Percentiles rank a stretch among this genome's conserved stretches.
Evolutionary conservation across 192 early-diverging fungal genomes (phyloP).

Genomic region (Gonapodya sp.): DNA sequence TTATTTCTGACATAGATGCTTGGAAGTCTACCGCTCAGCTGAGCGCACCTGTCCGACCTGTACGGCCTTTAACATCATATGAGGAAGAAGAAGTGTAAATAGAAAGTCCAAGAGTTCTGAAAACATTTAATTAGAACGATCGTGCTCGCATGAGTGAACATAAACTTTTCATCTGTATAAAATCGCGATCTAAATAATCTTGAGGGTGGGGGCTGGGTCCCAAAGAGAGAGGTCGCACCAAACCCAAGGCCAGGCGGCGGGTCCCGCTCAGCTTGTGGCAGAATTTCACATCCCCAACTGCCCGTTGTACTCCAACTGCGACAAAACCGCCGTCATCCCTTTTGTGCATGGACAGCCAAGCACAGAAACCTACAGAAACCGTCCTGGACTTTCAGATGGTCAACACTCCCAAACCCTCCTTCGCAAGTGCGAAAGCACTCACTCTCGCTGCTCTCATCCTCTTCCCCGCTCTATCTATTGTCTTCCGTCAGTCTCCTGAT

Average conservation of each 20-base stretch:
- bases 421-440: not conserved
- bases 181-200: no score
- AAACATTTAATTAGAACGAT: not conserved
- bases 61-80: not conserved
- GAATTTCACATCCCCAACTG: not conserved
- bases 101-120: not conserved
- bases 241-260: no score
- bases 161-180: not conserved
- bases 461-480: not conserved
- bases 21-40: slow-evolving; percentile 25
- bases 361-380: no score
- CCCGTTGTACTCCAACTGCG: not conserved
- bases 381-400: not conserved
- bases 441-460: not conserved
- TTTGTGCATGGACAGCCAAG: no score
- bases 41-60: not conserved
- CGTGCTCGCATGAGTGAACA: not conserved
- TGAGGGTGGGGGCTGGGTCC: no score
- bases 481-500: not conserved
- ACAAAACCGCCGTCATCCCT: no score
- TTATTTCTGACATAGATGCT: slow-evolving; percentile 32
- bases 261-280: no score
- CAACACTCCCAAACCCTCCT: not conserved
- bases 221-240: no score
- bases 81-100: not conserved